Evolutionary conservation across 2,329 filamentous ascomycete species (phyloP), one percentile per base, ranked within the genome.

Genomic region (Talaromyces rugulosus): DNA sequence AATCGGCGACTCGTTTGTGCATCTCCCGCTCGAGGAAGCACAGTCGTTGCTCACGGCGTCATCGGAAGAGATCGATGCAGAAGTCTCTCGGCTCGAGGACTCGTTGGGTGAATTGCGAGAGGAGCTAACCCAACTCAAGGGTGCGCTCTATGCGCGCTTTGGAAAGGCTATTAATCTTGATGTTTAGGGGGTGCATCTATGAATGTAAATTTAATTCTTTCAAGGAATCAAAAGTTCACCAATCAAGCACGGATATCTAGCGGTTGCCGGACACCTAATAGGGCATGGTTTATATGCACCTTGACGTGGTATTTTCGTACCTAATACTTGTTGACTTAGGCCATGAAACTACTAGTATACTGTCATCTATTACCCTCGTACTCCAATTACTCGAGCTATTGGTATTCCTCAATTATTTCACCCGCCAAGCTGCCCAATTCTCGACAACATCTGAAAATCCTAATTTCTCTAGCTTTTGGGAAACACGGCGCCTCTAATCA

Each of bases 81-180:
- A 96, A 60, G 89, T 96, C 16, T 82, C 83, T 23, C 82, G 79
- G 63, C 79, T 97, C 60, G 92, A 97, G 77, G 90, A 92, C 58
- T 90, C 89, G 72, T 78, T 98, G 44, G 80, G 84, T 60, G 82
- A 82, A 2, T 83, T 96, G 58, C 88, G 89, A 61, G 92, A 96
- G 66, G 91, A 97, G 74, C 93, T 98, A 90, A 85, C 87, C 65
- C 83, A 90, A 75, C 82, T 99, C 66, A 99, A 99, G 82, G 90
- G 96, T 63, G 87, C 91, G 65, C 80, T 99, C 64, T 99, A 99
- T 78, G 93, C 92, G 36, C 87, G 96, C 65, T 99, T 99, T 78
- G 95, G 95, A 61, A 87, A 90, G 76, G 96, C 93, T 75, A 99
- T 99, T 82, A 99, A 99, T 78, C 83, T 98, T 67, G 95, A 99